Evolutionary conservation across 208 protist species (phyloP).

Genomic region (Cochliopodium minus): DNA sequence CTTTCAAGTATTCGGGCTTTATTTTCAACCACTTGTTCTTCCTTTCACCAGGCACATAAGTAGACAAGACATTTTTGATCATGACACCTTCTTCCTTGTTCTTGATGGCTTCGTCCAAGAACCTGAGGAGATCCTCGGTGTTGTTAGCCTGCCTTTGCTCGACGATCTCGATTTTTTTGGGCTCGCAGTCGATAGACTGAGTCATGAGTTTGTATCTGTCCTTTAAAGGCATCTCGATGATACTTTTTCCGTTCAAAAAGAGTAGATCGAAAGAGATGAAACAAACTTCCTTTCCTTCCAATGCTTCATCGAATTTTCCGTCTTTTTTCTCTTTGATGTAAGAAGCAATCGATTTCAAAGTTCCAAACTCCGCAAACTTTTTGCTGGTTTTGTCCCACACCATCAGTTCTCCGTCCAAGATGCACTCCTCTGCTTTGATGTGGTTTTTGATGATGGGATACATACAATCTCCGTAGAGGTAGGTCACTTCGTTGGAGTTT

Average conservation of each 20-base stretch:
- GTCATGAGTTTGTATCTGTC: slow-evolving; percentile 16
- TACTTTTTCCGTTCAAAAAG: slow-evolving; percentile 28
- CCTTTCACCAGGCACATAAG: slow-evolving; percentile 34
- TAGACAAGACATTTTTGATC: slow-evolving; percentile 24
- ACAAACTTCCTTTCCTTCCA: slow-evolving; percentile 24
- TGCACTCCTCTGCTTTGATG: slow-evolving; percentile 23
- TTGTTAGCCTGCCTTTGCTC: slow-evolving; percentile 12
- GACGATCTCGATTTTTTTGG: slow-evolving; percentile 28
- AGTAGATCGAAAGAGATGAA: slow-evolving; percentile 40
- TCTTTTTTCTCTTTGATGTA: not conserved
- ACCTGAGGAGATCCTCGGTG: slow-evolving; percentile 20
- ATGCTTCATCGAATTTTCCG: not conserved
- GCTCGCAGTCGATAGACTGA: slow-evolving; percentile 12
- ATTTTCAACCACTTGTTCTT: slow-evolving; percentile 42
- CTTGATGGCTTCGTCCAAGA: slow-evolving; percentile 23
- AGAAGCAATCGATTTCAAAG: slow-evolving; percentile 29
- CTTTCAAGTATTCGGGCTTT: too few relatives aligned
- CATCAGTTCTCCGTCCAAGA: slow-evolving; percentile 49
- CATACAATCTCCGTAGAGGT: slow-evolving; percentile 41
- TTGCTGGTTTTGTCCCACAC: slow-evolving; percentile 25
- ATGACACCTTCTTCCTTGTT: slow-evolving; percentile 33
- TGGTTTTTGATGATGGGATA: slow-evolving; percentile 14
- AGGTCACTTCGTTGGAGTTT: slow-evolving; percentile 40
- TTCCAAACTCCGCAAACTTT: slow-evolving; percentile 35
- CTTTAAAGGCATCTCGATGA: slow-evolving; percentile 19